Conservation (phyloP, 805 yeast species). For the Nakazawaea wickerhamii region DNA sequence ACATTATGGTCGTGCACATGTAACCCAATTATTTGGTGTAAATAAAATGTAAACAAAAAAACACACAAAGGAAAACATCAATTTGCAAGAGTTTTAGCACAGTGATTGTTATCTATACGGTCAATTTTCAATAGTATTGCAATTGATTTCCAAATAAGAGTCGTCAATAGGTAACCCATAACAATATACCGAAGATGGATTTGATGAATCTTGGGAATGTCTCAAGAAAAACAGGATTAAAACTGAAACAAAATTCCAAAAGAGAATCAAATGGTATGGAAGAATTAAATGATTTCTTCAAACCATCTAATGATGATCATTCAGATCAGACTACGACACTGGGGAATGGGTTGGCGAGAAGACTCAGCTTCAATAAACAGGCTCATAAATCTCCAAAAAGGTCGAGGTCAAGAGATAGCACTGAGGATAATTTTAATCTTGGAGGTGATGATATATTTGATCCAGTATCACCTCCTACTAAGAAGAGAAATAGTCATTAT, state of each 20-base stretch:
- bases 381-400: neutral
- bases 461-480: conserved; percentile 10
- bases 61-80: too few species aligned
- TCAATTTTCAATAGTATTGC: too few species aligned
- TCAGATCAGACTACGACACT: conserved; percentile 17
- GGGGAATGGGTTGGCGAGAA: conserved; percentile 19
- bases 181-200: conserved; percentile 24
- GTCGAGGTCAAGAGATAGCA: conserved; percentile 3
- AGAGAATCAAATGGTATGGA: conserved; percentile 63
- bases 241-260: conserved; percentile 38
- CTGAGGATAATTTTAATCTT: neutral
- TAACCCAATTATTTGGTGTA: too few species aligned
- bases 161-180: too few species aligned
- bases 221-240: conserved; percentile 64
- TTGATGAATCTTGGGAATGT: conserved; percentile 47
- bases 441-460: conserved; percentile 8
- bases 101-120: too few species aligned
- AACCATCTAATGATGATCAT: conserved; percentile 16
- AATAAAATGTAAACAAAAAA: neutral
- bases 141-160: neutral
- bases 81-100: too few species aligned
- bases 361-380: conserved; percentile 2
- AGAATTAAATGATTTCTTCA: conserved; percentile 61
- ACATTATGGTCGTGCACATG: too few species aligned
- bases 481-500: conserved; percentile 4